A percentile compares a stretch with the other conserved stretches of the same genome.
Evolutionary conservation across 2,329 filamentous ascomycete genomes (phyloP).

Genomic region (Penicillium sp.): DNA sequence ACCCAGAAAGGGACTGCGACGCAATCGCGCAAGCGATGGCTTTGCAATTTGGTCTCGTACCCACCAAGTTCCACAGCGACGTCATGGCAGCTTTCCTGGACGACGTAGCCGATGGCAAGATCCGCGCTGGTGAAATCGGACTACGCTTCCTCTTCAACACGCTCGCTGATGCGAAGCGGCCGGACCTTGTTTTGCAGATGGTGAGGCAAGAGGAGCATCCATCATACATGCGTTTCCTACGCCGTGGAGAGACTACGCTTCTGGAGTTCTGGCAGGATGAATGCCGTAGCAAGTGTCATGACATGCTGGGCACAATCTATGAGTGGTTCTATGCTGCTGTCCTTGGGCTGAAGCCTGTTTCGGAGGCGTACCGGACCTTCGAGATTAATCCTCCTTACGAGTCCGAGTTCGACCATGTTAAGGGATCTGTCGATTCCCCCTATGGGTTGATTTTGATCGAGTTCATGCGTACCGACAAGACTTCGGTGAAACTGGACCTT

Average conservation of each 20-base stretch:
- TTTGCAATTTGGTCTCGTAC: conserved; percentile 20
- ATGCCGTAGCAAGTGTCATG: conserved; percentile 67
- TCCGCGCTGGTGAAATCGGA: conserved; percentile 23
- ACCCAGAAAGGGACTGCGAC: conserved; percentile 14
- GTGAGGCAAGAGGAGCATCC: conserved; percentile 48
- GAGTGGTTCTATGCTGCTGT: conserved; percentile 48
- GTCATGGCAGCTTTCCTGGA: conserved; percentile 20
- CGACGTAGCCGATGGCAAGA: conserved; percentile 15
- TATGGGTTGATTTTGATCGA: conserved; percentile 18
- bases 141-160: conserved; percentile 23
- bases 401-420: conserved; percentile 37
- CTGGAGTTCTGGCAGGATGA: conserved; percentile 79
- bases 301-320: conserved; percentile 50
- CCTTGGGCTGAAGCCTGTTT: conserved; percentile 37
- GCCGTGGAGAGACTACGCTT: conserved; percentile 61
- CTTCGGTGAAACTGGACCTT: neutral
- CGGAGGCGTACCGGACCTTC: conserved; percentile 42
- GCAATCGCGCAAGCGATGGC: conserved; percentile 22
- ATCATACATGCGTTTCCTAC: conserved; percentile 48
- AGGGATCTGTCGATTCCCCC: conserved; percentile 20
- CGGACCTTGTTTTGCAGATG: conserved; percentile 31
- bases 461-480: conserved; percentile 1
- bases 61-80: conserved; percentile 11
- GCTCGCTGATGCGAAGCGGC: conserved; percentile 17
- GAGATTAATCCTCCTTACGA: conserved; percentile 39